These are phyloP conservation scores for Neocallimastix lanati DNA, from an alignment of 192 early-diverging fungal species.

Conservation along the genomic window DNA sequence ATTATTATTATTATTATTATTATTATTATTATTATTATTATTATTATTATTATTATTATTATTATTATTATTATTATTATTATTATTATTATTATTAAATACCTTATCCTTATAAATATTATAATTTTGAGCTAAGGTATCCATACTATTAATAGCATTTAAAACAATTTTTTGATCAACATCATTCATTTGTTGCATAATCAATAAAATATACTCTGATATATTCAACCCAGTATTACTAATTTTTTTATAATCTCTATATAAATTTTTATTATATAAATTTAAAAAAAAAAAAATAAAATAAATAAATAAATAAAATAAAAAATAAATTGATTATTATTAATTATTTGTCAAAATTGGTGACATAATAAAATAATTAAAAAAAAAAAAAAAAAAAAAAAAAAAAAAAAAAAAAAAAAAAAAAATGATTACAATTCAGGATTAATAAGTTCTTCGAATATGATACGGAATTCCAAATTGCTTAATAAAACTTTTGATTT, in stretches of 20 bases:
- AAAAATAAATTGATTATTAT: too few relatives aligned
- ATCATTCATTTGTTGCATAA: not conserved
- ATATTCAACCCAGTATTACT: conserved; percentile 9
- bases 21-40: too few relatives aligned
- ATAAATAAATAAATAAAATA: not conserved
- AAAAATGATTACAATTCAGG: conserved; percentile 5
- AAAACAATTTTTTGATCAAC: conserved; percentile 7
- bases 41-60: too few relatives aligned
- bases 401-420: conserved; percentile 6
- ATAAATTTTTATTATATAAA: conserved; percentile 15
- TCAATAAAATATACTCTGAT: conserved; percentile 2
- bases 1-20: too few relatives aligned
- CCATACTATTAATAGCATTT: conserved; percentile 3
- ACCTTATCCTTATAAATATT: not conserved
- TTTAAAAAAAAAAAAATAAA: conserved; percentile 13
- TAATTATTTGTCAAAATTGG: too few relatives aligned
- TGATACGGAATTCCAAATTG: conserved; percentile 4
- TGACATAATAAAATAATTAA: too few relatives aligned
- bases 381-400: conserved; percentile 3
- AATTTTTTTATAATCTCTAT: conserved; percentile 26
- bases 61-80: too few relatives aligned
- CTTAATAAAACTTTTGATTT: conserved; percentile 16
- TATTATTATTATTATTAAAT: too few relatives aligned
- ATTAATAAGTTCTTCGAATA: conserved; percentile 23
- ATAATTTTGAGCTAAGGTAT: not conserved